Evolutionary conservation across 2,329 filamentous ascomycete species (phyloP), one percentile per base, ranked within the genome.

Genomic region (Rosellinia necatrix): DNA sequence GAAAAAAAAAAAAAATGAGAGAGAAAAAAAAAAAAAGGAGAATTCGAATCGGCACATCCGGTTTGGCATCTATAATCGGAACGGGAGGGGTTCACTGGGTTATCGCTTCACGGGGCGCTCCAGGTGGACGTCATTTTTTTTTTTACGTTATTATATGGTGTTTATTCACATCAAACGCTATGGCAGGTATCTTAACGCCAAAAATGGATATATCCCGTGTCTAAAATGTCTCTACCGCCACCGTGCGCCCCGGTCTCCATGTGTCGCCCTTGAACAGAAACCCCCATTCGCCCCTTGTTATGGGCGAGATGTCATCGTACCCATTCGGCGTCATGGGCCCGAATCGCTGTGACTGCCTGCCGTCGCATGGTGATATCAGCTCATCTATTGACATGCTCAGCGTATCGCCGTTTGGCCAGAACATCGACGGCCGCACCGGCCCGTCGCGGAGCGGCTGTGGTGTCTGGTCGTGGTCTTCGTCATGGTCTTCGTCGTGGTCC

Each of bases 271-370:
- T 74, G 72, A 85, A 82, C 62, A 87, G 68, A 64, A 83, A 83
- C 0, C 82, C 81, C 84, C 84, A 87, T 70, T 87, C 84, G 4
- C 81, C 81, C 35, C 81, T 76, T 7, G 84, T 87, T 21, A 82
- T 78, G 5, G 84, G 84, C 46, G 82, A 85, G 52, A 87, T 82
- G 64, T 87, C 84, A 17, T 84, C 83, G 60, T 81, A 83, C 6
- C 74, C 78, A 60, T 85, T 84, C 1, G 83, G 84, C 53, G 84
- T 86, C 71, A 74, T 69, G 1, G 83, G 79, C 0, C 80, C 82
- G 17, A 77, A 60, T 43, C 56, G 67, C 51, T 69, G 66, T 46
- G 60, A 55, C 35, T 57, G 54, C 35, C 43, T 44, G 1, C 34
- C 42, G 30, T 63, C 56, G 37, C 52, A 60, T 24, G 60, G 61